Evolutionary conservation across 148 eudicot genomes (phyloP).

Genomic region (Cornus florida): DNA sequence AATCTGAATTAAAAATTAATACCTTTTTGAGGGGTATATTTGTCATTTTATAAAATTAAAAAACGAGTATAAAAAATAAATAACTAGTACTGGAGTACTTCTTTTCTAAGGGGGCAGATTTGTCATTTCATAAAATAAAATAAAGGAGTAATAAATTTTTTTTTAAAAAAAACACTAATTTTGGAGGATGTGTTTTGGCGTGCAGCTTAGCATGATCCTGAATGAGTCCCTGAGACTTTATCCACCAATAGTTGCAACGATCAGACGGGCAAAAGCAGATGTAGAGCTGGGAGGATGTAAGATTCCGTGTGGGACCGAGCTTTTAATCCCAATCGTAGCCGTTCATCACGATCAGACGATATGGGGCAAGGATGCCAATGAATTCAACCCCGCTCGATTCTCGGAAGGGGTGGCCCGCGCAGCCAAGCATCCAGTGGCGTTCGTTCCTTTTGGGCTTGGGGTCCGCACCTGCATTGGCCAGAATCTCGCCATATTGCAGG

Average conservation of each 20-base stretch:
- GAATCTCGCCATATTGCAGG: conserved; percentile 74
- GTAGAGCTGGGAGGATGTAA: conserved; percentile 64
- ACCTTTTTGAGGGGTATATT: too few relatives aligned
- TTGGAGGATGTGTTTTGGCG: not conserved
- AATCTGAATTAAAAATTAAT: too few relatives aligned
- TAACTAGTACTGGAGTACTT: too few relatives aligned
- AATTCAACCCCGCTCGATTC: conserved; percentile 75
- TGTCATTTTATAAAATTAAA: too few relatives aligned
- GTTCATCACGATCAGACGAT: conserved; percentile 76
- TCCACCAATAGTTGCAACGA: conserved; percentile 87
- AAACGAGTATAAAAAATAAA: too few relatives aligned
- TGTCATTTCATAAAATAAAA: too few relatives aligned
- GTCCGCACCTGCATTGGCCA: conserved; percentile 87
- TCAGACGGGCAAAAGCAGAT: conserved; percentile 73
- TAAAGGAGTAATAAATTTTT: too few relatives aligned
- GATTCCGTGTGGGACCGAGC: conserved; percentile 78
- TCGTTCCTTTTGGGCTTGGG: conserved; percentile 87
- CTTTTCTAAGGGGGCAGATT: too few relatives aligned
- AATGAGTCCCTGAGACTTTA: conserved; percentile 78
- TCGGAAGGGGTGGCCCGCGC: conserved; percentile 79
- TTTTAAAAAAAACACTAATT: too few relatives aligned
- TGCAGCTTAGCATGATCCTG: conserved; percentile 86
- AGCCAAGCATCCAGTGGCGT: conserved; percentile 78
- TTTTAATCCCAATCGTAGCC: conserved; percentile 81
- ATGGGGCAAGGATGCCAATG: conserved; percentile 80